A percentile compares a stretch with the other conserved stretches of the same genome.
These are phyloP conservation scores for Candida oleophila DNA, from an alignment of 805 yeast species.

Conservation along the genomic window DNA sequence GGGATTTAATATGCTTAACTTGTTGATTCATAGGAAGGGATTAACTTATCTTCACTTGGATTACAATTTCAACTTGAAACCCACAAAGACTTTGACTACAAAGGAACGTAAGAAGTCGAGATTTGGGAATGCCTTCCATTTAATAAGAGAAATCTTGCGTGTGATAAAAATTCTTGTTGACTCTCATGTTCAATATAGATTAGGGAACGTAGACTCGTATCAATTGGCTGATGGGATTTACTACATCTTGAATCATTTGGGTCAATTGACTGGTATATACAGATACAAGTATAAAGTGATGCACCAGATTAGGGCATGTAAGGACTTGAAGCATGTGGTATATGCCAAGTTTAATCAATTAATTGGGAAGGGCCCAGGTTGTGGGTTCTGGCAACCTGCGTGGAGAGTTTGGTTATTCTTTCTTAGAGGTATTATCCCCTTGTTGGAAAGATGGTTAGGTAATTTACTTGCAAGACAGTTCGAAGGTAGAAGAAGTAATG, in stretches of 20 bases:
- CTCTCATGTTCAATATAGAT: conserved; percentile 85
- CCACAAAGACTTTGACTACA: conserved; percentile 93
- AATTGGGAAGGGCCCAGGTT: conserved; percentile 98
- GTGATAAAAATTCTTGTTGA: conserved; percentile 86
- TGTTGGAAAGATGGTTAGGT: conserved; percentile 93
- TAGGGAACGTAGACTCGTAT: conserved; percentile 89
- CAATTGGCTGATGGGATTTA: conserved; percentile 94
- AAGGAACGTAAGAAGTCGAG: conserved; percentile 94
- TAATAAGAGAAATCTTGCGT: conserved; percentile 84
- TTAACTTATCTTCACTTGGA: conserved; percentile 90
- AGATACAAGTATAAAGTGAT: conserved; percentile 95
- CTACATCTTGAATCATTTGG: conserved; percentile 88
- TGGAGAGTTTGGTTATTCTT: conserved; percentile 97
- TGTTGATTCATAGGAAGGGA: conserved; percentile 87
- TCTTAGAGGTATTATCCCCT: conserved; percentile 86
- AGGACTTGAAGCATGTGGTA: conserved; percentile 90
- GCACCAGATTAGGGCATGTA: conserved; percentile 97
- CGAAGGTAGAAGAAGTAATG: conserved; percentile 91
- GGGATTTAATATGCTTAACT: conserved; percentile 89
- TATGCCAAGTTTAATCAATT: conserved; percentile 78
- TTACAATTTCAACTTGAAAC: conserved; percentile 92
- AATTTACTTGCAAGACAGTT: conserved; percentile 89
- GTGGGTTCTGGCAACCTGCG: conserved; percentile 99
- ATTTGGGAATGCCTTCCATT: conserved; percentile 94
- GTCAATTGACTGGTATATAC: conserved; percentile 94